Percentiles rank a stretch among this genome's conserved stretches.
These are phyloP conservation scores for Pseudotulostoma volvatum DNA, from an alignment of 495 filamentous ascomycete species.

Conservation along the genomic window DNA sequence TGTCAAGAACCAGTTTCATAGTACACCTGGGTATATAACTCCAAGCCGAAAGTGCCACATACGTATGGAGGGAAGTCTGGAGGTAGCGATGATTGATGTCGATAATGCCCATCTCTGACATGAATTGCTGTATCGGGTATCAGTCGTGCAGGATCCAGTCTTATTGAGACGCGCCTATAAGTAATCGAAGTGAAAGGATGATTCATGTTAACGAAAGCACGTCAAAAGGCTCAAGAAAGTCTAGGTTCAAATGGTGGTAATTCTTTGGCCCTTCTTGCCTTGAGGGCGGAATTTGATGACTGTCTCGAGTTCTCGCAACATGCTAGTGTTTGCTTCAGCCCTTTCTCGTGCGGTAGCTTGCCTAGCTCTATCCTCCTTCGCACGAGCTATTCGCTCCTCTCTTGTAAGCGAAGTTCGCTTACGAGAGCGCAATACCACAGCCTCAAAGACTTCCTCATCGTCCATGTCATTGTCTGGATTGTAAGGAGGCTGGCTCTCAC, in stretches of 20 bases:
- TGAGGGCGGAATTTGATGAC: conserved; percentile 64
- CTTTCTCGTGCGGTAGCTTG: conserved; percentile 53
- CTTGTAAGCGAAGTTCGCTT: conserved; percentile 58
- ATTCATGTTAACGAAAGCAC: too few relatives aligned
- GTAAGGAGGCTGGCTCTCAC: conserved; percentile 30
- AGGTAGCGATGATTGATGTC: too few relatives aligned
- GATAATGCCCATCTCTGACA: too few relatives aligned
- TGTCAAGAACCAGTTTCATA: too few relatives aligned
- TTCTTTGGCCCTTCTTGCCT: conserved; percentile 28
- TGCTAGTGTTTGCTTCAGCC: conserved; percentile 61
- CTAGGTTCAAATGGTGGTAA: conserved; percentile 36
- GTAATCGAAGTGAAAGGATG: too few relatives aligned
- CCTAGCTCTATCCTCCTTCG: conserved; percentile 68
- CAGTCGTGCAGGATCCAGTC: too few relatives aligned
- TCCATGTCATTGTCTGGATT: conserved; percentile 17
- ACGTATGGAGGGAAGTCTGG: too few relatives aligned
- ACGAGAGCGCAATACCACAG: conserved; percentile 55
- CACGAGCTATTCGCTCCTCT: conserved; percentile 76
- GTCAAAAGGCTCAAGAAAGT: too few relatives aligned
- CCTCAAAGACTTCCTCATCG: conserved; percentile 80
- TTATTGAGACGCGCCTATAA: too few relatives aligned
- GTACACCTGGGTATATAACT: too few relatives aligned
- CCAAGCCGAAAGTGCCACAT: too few relatives aligned
- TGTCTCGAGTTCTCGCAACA: conserved; percentile 82
- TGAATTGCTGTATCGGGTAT: too few relatives aligned